Evolutionary conservation across 768 basidiomycete genomes (phyloP), one percentile per base, ranked within the genome.

Genomic region (Boletus vermiculosoides): DNA sequence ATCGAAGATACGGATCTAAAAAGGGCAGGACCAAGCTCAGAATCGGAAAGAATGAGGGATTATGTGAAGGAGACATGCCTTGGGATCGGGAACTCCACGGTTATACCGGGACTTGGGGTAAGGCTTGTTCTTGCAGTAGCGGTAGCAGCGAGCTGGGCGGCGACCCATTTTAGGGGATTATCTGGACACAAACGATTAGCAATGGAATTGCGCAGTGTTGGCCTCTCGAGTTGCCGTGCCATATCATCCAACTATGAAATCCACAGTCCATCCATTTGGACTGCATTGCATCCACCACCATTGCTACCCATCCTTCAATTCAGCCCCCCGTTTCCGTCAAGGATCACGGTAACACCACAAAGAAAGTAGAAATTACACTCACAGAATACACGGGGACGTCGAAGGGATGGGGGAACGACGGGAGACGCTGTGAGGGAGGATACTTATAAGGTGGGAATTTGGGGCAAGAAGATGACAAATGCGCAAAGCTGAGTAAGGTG

Each of bases 51-150:
- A 39, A 18, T 4, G 7, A 20, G 7, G 0, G 16, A 25, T 7
- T 5, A 9, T 10, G 5, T 18, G 23, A 33, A 52, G 51, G 20
- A 23, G 16, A 71, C 77, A 55, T 31, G 86, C 92, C 82, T 94
- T 97, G 65, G 94, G 76, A 71, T 98, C 96, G 66, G 96, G 96
- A 39, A 98, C 95, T 92, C 94, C 94, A 80, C 94, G 93, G 80
- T 96, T 96, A 83, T 96, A 96, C 71, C 93, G 78, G 52, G 88
- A 91, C 78, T 94, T 95, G 56, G 92, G 93, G 80, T 91, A 95
- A 25, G 96, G 94, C 86, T 98, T 98, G 85, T 95, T 96, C 81
- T 98, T 98, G 85, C 94, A 98, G 82, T 98, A 98, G 66, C 94
- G 89, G 81, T 96, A 96, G 86, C 94, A 97, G 69, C 92, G 89